phyloP scores from a whole-genome alignment of 257 asterid genomes.

The Przewalskia tangutica region DNA sequence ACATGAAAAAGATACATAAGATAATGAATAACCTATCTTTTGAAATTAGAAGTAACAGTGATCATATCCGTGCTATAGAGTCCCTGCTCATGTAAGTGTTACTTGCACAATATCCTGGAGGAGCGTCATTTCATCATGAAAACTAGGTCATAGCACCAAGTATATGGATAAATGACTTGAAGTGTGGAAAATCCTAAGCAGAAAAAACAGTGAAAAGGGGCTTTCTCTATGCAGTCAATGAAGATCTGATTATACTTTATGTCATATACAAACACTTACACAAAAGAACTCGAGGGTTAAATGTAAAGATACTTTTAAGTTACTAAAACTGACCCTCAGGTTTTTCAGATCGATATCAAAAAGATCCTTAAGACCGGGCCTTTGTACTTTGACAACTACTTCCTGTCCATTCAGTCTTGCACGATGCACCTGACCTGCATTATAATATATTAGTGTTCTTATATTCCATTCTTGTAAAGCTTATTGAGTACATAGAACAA shows the following conservation, averaged over 20 bases:
- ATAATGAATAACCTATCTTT: conserved; percentile 1
- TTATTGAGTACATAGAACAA: background rate
- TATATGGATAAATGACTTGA: background rate
- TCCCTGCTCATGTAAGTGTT: background rate
- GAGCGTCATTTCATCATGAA: background rate
- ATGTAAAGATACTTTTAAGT: background rate
- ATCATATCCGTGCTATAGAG: background rate
- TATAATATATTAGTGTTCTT: conserved; percentile 1
- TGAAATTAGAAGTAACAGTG: background rate
- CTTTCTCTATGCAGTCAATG: background rate
- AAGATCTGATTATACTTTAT: background rate
- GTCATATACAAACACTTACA: background rate
- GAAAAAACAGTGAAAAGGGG: background rate
- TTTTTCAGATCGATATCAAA: conserved; percentile 88
- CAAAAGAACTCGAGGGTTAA: background rate
- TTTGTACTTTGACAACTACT: conserved; percentile 75
- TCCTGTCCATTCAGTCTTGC: conserved; percentile 69
- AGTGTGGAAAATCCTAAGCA: background rate
- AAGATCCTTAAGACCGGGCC: conserved; percentile 90
- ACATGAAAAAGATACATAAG: conserved; percentile 1
- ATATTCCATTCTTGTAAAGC: background rate
- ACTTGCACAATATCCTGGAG: background rate
- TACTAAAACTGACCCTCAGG: conserved; percentile 54
- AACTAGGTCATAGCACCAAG: background rate
- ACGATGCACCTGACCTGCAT: conserved; percentile 90